Conservation (phyloP, 1,139 yeast species). For the Pichia terricola region DNA sequence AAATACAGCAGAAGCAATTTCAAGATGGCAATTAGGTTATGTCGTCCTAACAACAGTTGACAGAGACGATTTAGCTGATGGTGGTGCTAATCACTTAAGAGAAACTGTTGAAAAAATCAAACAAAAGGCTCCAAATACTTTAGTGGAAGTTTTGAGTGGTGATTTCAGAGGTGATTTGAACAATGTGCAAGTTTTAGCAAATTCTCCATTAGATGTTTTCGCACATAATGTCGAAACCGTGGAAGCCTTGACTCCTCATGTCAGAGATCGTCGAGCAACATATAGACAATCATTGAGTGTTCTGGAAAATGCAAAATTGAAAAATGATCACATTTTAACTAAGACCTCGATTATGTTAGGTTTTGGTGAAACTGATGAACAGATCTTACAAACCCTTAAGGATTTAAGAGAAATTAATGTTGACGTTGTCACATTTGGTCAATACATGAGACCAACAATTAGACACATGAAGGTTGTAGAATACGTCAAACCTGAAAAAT, state of each 20-base stretch:
- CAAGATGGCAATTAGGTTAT: slow-evolving; percentile 97
- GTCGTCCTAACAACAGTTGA: slow-evolving; percentile 97
- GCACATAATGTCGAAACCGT: slow-evolving; percentile 98
- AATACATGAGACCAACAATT: slow-evolving; percentile 98
- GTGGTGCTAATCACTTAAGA: slow-evolving; percentile 87
- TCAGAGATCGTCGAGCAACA: slow-evolving; percentile 94
- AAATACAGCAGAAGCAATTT: slow-evolving; percentile 94
- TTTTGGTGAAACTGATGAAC: slow-evolving; percentile 91
- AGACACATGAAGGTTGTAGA: slow-evolving; percentile 98
- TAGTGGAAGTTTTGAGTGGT: slow-evolving; percentile 91
- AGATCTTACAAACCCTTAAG: slow-evolving; percentile 60
- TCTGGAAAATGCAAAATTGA: slow-evolving; percentile 67
- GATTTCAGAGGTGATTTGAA: slow-evolving; percentile 88
- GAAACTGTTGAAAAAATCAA: slow-evolving; percentile 82
- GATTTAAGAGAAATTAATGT: slow-evolving; percentile 69
- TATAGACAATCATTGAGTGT: slow-evolving; percentile 82
- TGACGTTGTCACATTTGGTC: slow-evolving; percentile 97
- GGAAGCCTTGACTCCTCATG: slow-evolving; percentile 87
- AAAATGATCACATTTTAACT: slow-evolving; percentile 70
- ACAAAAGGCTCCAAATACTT: slow-evolving; percentile 77
- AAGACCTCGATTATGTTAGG: slow-evolving; percentile 97
- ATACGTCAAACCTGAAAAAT: slow-evolving; percentile 88
- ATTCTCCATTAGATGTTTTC: slow-evolving; percentile 86
- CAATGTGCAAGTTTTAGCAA: slow-evolving; percentile 73
- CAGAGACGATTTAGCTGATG: slow-evolving; percentile 88